Evolutionary conservation across 208 protist genomes (phyloP), one percentile per base, ranked within the genome.

Genomic region (Leishmania gerbilli): DNA sequence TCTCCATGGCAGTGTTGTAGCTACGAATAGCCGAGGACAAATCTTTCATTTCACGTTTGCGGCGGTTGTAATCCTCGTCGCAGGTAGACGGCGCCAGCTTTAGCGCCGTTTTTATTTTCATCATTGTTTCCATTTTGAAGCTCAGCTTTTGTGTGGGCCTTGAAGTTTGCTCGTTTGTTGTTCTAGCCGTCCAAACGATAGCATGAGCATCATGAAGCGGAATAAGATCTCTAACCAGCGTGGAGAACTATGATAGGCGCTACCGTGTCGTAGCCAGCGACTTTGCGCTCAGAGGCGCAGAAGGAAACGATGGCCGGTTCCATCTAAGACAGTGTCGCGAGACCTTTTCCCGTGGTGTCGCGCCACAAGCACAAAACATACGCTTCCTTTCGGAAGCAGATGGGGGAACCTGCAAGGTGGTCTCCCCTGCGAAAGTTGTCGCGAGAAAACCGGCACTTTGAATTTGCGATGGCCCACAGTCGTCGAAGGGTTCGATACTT

Each of bases 1-100:
- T 94, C 40, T 85, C 82, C 79, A 89, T 92, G 21, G 89, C 76
- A 11, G 53, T 78, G 49, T 85, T 89, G 84, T 94, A 94, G n/a
- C 55, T 24, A 71, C 60, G 71, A 4, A 91, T 53, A n/a, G 87
- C 87, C 19, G 60, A 42, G 65, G 78, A 55, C 8, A 92, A 65
- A 0, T 77, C 76, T 64, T 91, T 94, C 71, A 91, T 77, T 19
- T 77, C 74, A 15, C 60, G 76, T 68, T 79, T 84, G 27, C 79
- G 79, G 19, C 79, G 80, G 40, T 86, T 72, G 71, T 90, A 91
- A 31, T 92, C 90, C 37, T 90, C 87, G 71, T 94, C 89, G 0
- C 79, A 76, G 40, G 87, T 90, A 68, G 89, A 87, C 2, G 89
- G 87, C 9, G 69, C 83, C 13, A 89, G 69, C 60, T 90, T 90